Evolutionary conservation across 495 filamentous ascomycete species (phyloP).

Genomic region (Bacidia rubella): DNA sequence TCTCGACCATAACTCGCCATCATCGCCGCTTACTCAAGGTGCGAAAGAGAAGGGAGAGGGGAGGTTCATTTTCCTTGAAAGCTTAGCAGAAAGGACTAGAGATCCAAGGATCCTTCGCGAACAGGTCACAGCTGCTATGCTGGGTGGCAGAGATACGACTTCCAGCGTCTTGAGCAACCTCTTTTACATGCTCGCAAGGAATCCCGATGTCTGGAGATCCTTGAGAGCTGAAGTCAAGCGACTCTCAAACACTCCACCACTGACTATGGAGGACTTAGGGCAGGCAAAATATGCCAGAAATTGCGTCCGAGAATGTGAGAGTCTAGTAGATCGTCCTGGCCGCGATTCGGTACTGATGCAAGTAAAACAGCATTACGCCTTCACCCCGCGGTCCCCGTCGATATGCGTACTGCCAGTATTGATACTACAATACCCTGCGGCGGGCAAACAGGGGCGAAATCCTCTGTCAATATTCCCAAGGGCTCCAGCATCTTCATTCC

Average conservation of each 20-base stretch:
- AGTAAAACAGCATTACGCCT: background rate
- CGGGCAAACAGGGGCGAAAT: constrained; percentile 48
- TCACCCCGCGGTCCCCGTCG: background rate
- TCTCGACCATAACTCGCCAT: too few species aligned
- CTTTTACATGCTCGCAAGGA: constrained; percentile 14
- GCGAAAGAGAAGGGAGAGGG: background rate
- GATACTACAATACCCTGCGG: constrained; percentile 40
- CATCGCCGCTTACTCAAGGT: too few species aligned
- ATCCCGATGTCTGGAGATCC: constrained; percentile 16
- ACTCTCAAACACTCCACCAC: constrained; percentile 12
- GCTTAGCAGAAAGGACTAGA: constrained; percentile 43
- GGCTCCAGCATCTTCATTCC: constrained; percentile 31
- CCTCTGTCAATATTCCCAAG: constrained; percentile 34
- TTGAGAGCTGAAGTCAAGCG: constrained; percentile 14
- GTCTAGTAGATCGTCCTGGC: background rate
- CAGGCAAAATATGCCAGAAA: constrained; percentile 2
- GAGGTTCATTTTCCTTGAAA: constrained; percentile 50
- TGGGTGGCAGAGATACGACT: constrained; percentile 53
- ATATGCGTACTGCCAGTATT: background rate
- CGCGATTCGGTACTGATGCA: background rate
- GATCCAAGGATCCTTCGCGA: constrained; percentile 47
- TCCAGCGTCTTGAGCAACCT: constrained; percentile 13
- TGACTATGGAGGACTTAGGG: background rate
- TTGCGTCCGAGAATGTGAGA: constrained; percentile 3
- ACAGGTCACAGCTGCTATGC: constrained; percentile 49